These are phyloP conservation scores for Hypomyces rosellus DNA, from an alignment of 2,329 filamentous ascomycete genomes.

Conservation along the genomic window DNA sequence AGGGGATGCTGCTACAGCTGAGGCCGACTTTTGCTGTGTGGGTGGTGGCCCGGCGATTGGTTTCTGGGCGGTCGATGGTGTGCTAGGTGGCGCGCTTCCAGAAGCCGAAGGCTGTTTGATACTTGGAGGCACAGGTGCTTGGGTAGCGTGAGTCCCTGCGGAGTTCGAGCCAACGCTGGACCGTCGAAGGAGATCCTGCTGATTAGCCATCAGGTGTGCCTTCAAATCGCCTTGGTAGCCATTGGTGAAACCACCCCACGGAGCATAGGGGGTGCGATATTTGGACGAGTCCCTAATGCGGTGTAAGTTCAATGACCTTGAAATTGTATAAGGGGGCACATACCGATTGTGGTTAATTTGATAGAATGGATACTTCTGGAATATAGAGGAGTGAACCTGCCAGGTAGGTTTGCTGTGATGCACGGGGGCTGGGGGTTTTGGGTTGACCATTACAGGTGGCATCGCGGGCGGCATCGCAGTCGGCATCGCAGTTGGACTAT, in stretches of 20 bases:
- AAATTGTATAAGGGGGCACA: conserved; percentile 9
- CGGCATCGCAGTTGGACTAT: neutral
- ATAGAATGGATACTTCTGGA: conserved; percentile 52
- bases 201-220: conserved; percentile 36
- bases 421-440: conserved; percentile 2
- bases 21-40: conserved; percentile 1
- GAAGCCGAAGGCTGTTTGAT: neutral
- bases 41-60: neutral
- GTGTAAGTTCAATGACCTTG: conserved; percentile 12
- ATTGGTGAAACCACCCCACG: conserved; percentile 53
- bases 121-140: neutral
- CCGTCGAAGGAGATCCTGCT: conserved; percentile 24
- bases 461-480: neutral
- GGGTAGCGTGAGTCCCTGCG: neutral
- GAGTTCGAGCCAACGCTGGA: conserved; percentile 12
- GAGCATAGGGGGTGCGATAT: conserved; percentile 55
- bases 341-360: conserved; percentile 55
- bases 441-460: conserved; percentile 1
- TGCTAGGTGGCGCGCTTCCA: neutral
- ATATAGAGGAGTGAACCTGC: conserved; percentile 35
- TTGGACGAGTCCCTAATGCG: conserved; percentile 43
- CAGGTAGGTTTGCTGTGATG: conserved; percentile 21
- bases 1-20: neutral
- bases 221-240: conserved; percentile 50
- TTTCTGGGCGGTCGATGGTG: neutral